Evolutionary conservation across 2,329 filamentous ascomycete genomes (phyloP), one percentile per base, ranked within the genome.

Genomic region (Geosmithia flava): DNA sequence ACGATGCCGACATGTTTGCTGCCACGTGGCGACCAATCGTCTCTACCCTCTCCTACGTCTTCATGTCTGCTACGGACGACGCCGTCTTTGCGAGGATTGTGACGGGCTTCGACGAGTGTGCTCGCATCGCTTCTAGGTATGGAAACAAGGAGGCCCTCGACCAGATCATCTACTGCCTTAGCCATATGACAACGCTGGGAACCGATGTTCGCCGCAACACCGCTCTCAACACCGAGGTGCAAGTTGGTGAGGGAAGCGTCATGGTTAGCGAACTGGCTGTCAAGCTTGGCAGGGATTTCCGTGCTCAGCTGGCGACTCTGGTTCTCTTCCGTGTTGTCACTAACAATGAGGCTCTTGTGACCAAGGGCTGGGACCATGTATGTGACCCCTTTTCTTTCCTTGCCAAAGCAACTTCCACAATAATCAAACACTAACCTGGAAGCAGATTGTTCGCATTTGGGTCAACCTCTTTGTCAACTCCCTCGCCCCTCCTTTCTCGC

Each of bases 201-300:
- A 83, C 84, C 4, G 81, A 87, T 48, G 72, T 71, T 2, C 78
- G 85, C 3, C 85, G 86, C 44, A 95, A 86, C 62, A 98, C 91
- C 2, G 71, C 81, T 10, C 74, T 98, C 27, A 98, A 98, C 60
- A 97, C 94, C 0, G 93, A 97, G 64, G 87, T 98, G 2, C 90
- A 97, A 63, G 88, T 84, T 13, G 87, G 85, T 2, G 86, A 93
- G 54, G 90, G 86, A 64, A 93, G 84, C 58, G 88, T 98, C 49
- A 98, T 98, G 93, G 94, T 98, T 55, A 97, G 91, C 62, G 91
- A 97, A 69, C 81, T 96, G 53, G 91, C 94, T 44, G 93, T 98
- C 51, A 90, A 94, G 60, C 88, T 98, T 59, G 93, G 93, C 41
- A 78, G 91, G 54, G 88, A 98, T 62, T 91, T 94, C 66, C 84